Conservation (phyloP, 441 rosid genomes). For the Biscutella laevigata region DNA sequence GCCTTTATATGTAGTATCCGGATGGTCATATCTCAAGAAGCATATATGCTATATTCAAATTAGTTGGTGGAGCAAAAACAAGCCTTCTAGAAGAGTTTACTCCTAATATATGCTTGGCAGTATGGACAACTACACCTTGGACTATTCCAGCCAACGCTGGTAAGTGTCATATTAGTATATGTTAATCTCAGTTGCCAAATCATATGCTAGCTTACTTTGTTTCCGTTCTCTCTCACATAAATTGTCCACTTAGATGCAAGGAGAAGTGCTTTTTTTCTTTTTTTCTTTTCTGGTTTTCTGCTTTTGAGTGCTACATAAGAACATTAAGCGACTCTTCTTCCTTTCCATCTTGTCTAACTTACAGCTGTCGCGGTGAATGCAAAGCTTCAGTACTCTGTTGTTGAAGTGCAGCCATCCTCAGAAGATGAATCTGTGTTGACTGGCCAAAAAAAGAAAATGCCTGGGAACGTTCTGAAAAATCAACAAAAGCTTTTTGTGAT, state of each 20-base stretch:
- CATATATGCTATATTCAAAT: slow-evolving; percentile 67
- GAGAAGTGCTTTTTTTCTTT: neutral
- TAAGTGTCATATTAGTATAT: slow-evolving; percentile 22
- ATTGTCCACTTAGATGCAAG: neutral
- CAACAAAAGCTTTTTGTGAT: slow-evolving; percentile 52
- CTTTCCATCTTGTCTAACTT: slow-evolving; percentile 15
- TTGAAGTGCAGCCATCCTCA: slow-evolving; percentile 44
- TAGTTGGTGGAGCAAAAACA: slow-evolving; percentile 40
- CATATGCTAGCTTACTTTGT: neutral
- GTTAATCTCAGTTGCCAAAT: neutral
- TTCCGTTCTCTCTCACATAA: neutral
- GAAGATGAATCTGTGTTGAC: slow-evolving; percentile 39
- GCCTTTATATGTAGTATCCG: slow-evolving; percentile 57
- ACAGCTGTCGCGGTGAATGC: slow-evolving; percentile 96
- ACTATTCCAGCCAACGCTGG: slow-evolving; percentile 97
- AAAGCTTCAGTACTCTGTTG: slow-evolving; percentile 83
- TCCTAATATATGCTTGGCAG: slow-evolving; percentile 72
- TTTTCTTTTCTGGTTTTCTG: neutral
- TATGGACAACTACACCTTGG: slow-evolving; percentile 99
- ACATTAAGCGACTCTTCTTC: slow-evolving; percentile 8
- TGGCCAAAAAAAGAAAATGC: slow-evolving; percentile 40
- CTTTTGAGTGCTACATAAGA: neutral
- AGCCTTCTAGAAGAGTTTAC: slow-evolving; percentile 53
- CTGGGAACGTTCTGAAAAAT: slow-evolving; percentile 58
- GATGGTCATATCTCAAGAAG: slow-evolving; percentile 95